Evolutionary conservation across 441 rosid genomes (phyloP), one percentile per base, ranked within the genome.

Genomic region (Francoa sonchifolia): DNA sequence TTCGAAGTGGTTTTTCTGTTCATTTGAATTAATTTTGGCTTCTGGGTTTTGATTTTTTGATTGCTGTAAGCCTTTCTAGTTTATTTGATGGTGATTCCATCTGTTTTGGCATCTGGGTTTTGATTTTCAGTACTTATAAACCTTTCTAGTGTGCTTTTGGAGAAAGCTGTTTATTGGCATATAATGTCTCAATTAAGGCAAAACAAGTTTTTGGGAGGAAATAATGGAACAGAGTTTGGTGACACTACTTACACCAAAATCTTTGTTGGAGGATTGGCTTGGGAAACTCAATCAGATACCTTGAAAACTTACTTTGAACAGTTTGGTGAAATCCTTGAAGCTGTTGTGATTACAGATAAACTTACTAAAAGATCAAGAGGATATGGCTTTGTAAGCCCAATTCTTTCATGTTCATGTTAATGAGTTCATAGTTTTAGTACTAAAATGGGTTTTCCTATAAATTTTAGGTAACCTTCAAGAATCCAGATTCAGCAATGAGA

Each of bases 201-300:
- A 17, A 49, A 43, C 39, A 45, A 36, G 52, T 40, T 44, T 39
- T 20, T 19, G 18, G 21, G 38, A 15, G 18, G 8, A 3, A 25
- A 20, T 3, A 28, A 20, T 33, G 31, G 29, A 7, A 25, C 48
- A 10, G 13, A 31, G 19, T 54, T 62, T 31, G 72, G 74, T 38
- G 81, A 73, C 50, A 73, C 79, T 8, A 68, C 76, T 5, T 66
- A 62, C 60, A 71, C 77, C 36, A 79, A 79, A 64, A 59, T 79
- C 39, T 79, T 79, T 42, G 89, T 79, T 25, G 89, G 84, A 53
- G 89, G 89, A 7, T 54, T 79, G 42, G 79, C 89, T 19, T 79
- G 89, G 84, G 82, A 76, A 62, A 79, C 82, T 3, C 69, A 66
- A 8, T 69, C 58, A 27, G 77, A 79, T 15, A 62, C 79, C 19